Evolutionary conservation across 306 rosid species (phyloP).

Genomic region (Rosa multiflora): DNA sequence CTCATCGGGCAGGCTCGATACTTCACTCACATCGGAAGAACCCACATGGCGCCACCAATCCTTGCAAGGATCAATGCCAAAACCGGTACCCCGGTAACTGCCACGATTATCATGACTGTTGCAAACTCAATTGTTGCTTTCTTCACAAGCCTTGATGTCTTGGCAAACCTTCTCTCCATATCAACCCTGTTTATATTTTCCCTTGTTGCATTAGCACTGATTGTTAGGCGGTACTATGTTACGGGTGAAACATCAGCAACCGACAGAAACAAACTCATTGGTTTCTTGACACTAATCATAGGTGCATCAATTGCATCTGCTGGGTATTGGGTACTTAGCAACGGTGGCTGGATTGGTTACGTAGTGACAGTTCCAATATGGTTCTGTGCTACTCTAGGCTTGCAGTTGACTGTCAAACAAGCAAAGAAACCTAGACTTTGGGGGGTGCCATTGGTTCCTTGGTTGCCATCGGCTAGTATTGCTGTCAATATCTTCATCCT

Average conservation of each 20-base stretch:
- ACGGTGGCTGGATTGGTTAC: constrained; percentile 26
- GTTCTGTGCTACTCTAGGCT: constrained; percentile 25
- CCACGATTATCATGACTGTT: constrained; percentile 31
- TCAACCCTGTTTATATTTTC: constrained; percentile 34
- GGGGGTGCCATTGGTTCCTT: constrained; percentile 36
- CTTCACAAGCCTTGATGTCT: constrained; percentile 34
- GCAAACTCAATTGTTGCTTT: constrained; percentile 36
- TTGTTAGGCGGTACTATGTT: constrained; percentile 31
- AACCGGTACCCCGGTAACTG: constrained; percentile 30
- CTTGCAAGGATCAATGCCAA: constrained; percentile 30
- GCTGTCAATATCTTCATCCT: constrained; percentile 39
- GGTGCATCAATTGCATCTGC: constrained; percentile 26
- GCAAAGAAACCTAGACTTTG: constrained; percentile 37
- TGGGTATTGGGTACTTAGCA: constrained; percentile 12
- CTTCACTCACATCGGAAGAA: constrained; percentile 36
- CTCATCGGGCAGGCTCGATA: constrained; percentile 33
- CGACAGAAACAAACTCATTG: constrained; percentile 16
- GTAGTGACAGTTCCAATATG: neutral
- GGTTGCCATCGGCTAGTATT: constrained; percentile 32
- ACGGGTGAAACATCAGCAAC: constrained; percentile 18
- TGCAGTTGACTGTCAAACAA: constrained; percentile 27
- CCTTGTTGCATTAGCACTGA: constrained; percentile 22
- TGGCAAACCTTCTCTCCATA: constrained; percentile 34
- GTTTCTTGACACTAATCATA: constrained; percentile 22
- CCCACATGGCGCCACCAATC: constrained; percentile 34